Evolutionary conservation across 768 basidiomycete genomes (phyloP).

Genomic region (Boletellus ananas): DNA sequence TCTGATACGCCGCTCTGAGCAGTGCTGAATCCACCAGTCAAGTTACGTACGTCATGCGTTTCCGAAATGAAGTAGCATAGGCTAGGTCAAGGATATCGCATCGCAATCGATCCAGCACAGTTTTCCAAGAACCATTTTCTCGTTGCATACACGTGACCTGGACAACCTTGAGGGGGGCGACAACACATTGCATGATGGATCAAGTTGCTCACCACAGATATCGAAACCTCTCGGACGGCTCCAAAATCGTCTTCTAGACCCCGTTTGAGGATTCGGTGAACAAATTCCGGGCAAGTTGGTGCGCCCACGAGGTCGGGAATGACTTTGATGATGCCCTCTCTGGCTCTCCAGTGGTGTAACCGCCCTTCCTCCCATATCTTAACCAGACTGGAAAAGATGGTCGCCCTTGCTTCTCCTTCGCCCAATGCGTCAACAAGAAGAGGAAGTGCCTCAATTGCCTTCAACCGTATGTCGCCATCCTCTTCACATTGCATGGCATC

Average conservation of each 20-base stretch:
- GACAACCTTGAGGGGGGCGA: slow-evolving; percentile 15
- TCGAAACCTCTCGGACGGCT: slow-evolving; percentile 78
- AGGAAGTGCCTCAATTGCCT: slow-evolving; percentile 64
- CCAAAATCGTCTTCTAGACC: slow-evolving; percentile 77
- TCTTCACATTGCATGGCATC: slow-evolving; percentile 50
- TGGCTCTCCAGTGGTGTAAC: slow-evolving; percentile 76
- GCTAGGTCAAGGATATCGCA: slow-evolving; percentile 44
- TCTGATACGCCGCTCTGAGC: slow-evolving; percentile 36
- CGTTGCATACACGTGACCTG: slow-evolving; percentile 50
- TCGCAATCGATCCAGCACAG: slow-evolving; percentile 36
- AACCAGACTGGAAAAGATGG: slow-evolving; percentile 44
- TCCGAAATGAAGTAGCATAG: slow-evolving; percentile 47
- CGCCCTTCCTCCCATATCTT: slow-evolving; percentile 54
- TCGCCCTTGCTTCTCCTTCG: slow-evolving; percentile 40
- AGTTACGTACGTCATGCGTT: slow-evolving; percentile 66
- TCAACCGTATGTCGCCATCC: slow-evolving; percentile 65
- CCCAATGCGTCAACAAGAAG: slow-evolving; percentile 54
- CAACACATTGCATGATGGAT: slow-evolving; percentile 1
- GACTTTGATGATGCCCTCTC: slow-evolving; percentile 62
- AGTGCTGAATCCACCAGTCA: slow-evolving; percentile 8
- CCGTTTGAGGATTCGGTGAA: slow-evolving; percentile 52
- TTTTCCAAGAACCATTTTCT: slow-evolving; percentile 34
- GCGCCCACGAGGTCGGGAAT: slow-evolving; percentile 50
- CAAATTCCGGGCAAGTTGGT: slow-evolving; percentile 39
- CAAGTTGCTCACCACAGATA: slow-evolving; percentile 50